Evolutionary conservation across 2,329 filamentous ascomycete species (phyloP).

Genomic region (Harringtonia aguacate): DNA sequence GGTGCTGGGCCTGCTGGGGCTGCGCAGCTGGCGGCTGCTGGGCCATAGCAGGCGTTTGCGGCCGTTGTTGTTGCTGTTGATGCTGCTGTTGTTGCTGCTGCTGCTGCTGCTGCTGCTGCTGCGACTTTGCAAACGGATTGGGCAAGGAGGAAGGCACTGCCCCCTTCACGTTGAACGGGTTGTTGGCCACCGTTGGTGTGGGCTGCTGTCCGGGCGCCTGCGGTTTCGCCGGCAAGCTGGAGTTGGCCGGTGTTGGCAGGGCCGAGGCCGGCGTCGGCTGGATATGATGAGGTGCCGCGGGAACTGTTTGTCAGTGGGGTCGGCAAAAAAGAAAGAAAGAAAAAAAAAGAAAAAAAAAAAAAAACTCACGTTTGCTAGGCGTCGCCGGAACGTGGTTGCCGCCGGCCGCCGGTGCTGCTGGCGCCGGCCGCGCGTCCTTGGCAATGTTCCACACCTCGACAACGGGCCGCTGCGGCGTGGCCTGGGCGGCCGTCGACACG

Average conservation of each 20-base stretch:
- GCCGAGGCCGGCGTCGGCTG: too few species aligned
- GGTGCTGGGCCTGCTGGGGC: neutral
- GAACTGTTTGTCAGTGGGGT: too few species aligned
- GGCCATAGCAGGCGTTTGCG: neutral
- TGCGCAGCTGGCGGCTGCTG: neutral
- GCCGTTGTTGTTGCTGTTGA: conserved; percentile 1
- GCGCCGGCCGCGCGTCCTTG: conserved; percentile 49
- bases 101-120: neutral
- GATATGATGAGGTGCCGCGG: too few species aligned
- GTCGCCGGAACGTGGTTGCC: conserved; percentile 1
- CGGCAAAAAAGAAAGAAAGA: neutral
- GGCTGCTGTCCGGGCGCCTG: neutral
- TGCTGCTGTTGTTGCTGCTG: neutral
- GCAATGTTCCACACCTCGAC: conserved; percentile 78
- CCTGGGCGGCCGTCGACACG: conserved; percentile 70
- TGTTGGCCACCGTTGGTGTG: conserved; percentile 1
- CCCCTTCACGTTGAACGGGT: conserved; percentile 9
- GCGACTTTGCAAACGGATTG: conserved; percentile 13
- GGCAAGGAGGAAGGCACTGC: neutral
- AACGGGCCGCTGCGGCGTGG: conserved; percentile 77
- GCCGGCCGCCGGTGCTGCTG: conserved; percentile 8
- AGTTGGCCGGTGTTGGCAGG: too few species aligned
- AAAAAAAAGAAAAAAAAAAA: neutral
- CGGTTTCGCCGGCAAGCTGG: conserved; percentile 5
- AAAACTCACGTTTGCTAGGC: neutral